Evolutionary conservation across 805 yeast genomes (phyloP).

Genomic region (Candida vaughaniae): DNA sequence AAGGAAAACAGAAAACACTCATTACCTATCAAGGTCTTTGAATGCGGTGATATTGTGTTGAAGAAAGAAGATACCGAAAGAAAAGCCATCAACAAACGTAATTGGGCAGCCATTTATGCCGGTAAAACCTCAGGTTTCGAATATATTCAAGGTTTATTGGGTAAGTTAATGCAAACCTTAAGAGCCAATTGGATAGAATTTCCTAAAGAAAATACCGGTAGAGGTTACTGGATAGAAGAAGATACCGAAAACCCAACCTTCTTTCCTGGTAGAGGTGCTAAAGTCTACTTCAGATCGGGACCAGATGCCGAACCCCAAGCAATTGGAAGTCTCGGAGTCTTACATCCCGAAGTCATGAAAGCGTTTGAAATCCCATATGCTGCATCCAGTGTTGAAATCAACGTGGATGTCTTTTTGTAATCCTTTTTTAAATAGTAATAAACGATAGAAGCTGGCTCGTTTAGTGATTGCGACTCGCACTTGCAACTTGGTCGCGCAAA

Average conservation of each 20-base stretch:
- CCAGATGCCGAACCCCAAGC: slow-evolving; percentile 55
- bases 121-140: slow-evolving; percentile 97
- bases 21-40: slow-evolving; percentile 92
- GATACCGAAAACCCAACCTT: slow-evolving; percentile 65
- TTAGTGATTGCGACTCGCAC: no score
- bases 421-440: no score
- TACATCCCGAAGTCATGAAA: slow-evolving; percentile 91
- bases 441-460: no score
- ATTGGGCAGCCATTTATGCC: slow-evolving; percentile 91
- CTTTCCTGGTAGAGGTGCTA: slow-evolving; percentile 98
- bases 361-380: slow-evolving; percentile 90
- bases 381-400: slow-evolving; percentile 86
- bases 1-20: slow-evolving; percentile 95
- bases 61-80: slow-evolving; percentile 80
- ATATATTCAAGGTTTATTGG: slow-evolving; percentile 88
- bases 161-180: slow-evolving; percentile 93
- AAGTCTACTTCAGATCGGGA: slow-evolving; percentile 66
- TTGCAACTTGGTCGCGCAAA: no score
- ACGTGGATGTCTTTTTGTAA: slow-evolving; percentile 82
- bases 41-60: slow-evolving; percentile 90
- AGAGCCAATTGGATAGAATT: slow-evolving; percentile 80
- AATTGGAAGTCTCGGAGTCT: slow-evolving; percentile 87
- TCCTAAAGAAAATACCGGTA: slow-evolving; percentile 46
- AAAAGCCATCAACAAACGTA: slow-evolving; percentile 87
- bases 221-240: slow-evolving; percentile 87